Conservation (phyloP, 129 eudicot species). For the Rutidosis leptorrhynchoides region DNA sequence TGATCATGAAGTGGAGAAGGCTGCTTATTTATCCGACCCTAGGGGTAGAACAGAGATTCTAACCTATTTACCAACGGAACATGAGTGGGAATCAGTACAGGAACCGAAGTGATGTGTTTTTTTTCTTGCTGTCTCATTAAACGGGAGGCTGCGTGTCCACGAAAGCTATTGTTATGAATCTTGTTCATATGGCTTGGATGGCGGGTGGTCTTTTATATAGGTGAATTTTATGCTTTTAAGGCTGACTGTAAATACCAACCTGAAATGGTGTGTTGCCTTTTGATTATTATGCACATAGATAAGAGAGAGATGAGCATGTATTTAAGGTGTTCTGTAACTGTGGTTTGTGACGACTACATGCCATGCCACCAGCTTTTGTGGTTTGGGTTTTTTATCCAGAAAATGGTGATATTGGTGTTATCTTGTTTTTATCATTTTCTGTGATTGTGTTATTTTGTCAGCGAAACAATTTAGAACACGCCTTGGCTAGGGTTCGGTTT, state of each 20-base stretch:
- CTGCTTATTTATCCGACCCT: conserved; percentile 27
- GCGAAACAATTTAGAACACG: neutral
- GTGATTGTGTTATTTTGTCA: neutral
- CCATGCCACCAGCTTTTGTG: conserved; percentile 28
- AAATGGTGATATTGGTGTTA: conserved; percentile 28
- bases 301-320: conserved; percentile 21
- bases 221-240: conserved; percentile 25
- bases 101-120: conserved; percentile 35
- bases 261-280: conserved; percentile 23
- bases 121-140: conserved; percentile 25
- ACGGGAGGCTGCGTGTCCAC: conserved; percentile 24
- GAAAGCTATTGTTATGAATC: conserved; percentile 25
- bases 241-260: conserved; percentile 21
- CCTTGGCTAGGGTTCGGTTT: no score
- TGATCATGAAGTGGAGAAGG: conserved; percentile 27
- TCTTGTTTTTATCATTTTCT: neutral
- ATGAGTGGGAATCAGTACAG: conserved; percentile 19
- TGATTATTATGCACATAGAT: conserved; percentile 35
- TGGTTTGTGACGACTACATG: conserved; percentile 14
- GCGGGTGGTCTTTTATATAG: conserved; percentile 29
- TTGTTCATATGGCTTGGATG: conserved; percentile 27
- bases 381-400: conserved; percentile 22
- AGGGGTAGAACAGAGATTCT: conserved; percentile 18
- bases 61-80: conserved; percentile 30
- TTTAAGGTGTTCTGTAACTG: conserved; percentile 28